Evolutionary conservation across 768 basidiomycete species (phyloP), one percentile per base, ranked within the genome.

Genomic region (Agaricus bisporus): DNA sequence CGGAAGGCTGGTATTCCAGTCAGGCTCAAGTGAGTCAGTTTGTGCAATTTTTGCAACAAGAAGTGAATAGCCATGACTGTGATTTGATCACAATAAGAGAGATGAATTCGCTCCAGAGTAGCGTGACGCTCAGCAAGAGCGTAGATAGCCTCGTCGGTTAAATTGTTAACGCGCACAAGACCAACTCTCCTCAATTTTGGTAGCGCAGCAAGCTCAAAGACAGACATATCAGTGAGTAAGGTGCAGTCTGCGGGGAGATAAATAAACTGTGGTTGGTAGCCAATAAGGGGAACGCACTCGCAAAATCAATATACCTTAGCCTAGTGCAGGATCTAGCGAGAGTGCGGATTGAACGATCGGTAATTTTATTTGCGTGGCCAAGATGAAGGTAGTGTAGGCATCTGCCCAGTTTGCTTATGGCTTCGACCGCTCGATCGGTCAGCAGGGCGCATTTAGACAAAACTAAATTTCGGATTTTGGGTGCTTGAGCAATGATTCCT

Each of bases 1-100:
- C 86, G 82, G 73, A 99, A 98, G 5, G 92, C 83, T 8, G 86
- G 85, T 29, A 99, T 88, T n/a, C 95, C 97, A n/a, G 97, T 98
- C 57, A 99, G 70, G 68, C 93, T 95, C 44, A 99, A 78, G 72
- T 99, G 97, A 1, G 92, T 97, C 28, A 99, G 74, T 60, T 90
- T 89, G 63, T 84, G 83, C n/a, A 98, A 77, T 63, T 87, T 86
- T 64, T 88, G 85, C 41, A 99, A 79, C 42, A 99, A 78, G 67
- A 87, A 91, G 63, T 95, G 88, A 46, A 98, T 82, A 15, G 94
- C 94, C 73, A 86, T 80, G 60, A 98, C 90, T 5, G 89, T 84
- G 52, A 99, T 88, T 63, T 95, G 90, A 66, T 97, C 92, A 68
- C 97, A 99, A 65, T 98, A 98, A 2, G 93, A 97, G 46, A 99